These are phyloP conservation scores for Plasmopara muralis DNA, from an alignment of 352 stramenopile genomes.

Conservation along the genomic window DNA sequence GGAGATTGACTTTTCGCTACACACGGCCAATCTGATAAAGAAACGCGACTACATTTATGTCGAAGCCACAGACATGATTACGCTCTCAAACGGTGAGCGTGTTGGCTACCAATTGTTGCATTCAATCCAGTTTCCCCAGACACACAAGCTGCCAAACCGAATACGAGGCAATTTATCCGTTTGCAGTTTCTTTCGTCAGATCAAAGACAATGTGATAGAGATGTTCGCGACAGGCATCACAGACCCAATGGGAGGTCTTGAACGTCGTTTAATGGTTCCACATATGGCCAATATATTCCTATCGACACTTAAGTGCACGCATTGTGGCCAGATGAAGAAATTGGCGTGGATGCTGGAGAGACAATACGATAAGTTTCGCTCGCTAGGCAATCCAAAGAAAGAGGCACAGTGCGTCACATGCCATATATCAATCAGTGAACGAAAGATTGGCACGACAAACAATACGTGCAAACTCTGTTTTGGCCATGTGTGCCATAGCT, in stretches of 20 bases:
- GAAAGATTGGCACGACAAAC: too few relatives aligned
- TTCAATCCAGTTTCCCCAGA: conserved; percentile 32
- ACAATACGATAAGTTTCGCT: conserved; percentile 18
- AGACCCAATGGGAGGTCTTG: conserved; percentile 19
- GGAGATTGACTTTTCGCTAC: too few relatives aligned
- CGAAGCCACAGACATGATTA: conserved; percentile 30
- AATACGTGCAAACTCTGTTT: too few relatives aligned
- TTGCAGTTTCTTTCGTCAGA: conserved; percentile 36
- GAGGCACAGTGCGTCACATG: too few relatives aligned
- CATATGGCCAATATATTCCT: conserved; percentile 19
- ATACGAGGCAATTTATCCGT: conserved; percentile 38
- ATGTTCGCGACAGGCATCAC: conserved; percentile 33
- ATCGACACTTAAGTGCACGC: conserved; percentile 14
- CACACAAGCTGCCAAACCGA: conserved; percentile 29
- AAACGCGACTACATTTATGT: conserved; percentile 61
- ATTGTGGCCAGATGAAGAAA: conserved; percentile 34
- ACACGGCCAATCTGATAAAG: conserved; percentile 9
- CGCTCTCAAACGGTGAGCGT: conserved; percentile 13
- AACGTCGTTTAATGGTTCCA: conserved; percentile 8
- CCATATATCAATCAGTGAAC: too few relatives aligned
- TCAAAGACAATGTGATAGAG: conserved; percentile 20
- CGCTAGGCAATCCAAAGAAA: conserved; percentile 2
- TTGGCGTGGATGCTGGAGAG: conserved; percentile 30
- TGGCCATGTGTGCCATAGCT: too few relatives aligned
- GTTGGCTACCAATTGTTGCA: conserved; percentile 33